phyloP scores from a whole-genome alignment of 768 basidiomycete genomes.

The Russula lepida region DNA sequence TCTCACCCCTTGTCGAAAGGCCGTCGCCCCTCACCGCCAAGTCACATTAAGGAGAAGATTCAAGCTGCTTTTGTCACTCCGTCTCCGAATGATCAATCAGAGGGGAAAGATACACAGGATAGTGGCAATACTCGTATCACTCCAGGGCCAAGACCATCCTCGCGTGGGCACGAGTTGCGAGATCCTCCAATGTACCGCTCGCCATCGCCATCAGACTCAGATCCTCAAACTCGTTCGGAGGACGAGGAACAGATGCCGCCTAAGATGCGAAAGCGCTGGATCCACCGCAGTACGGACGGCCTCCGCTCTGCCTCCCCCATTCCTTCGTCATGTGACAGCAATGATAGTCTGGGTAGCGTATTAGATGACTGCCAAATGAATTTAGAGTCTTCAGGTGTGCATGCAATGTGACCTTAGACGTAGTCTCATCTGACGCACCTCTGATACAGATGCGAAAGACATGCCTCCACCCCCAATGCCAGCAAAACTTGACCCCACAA shows the following conservation, averaged over 20 bases:
- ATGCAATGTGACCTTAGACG: not conserved
- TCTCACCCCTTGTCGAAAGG: not conserved
- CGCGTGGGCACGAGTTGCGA: not conserved
- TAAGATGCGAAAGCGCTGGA: slow-evolving; percentile 23
- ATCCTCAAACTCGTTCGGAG: slow-evolving; percentile 4
- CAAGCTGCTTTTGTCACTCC: slow-evolving; percentile 11
- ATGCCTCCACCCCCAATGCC: slow-evolving; percentile 50
- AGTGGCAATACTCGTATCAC: not conserved
- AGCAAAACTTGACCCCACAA: slow-evolving; percentile 35
- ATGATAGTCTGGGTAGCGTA: slow-evolving; percentile 21
- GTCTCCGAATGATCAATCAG: slow-evolving; percentile 23
- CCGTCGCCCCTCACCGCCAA: not conserved
- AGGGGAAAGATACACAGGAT: slow-evolving; percentile 23
- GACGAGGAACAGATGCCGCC: slow-evolving; percentile 20
- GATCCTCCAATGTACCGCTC: slow-evolving; percentile 16
- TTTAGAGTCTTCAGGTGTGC: slow-evolving; percentile 22
- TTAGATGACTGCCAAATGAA: slow-evolving; percentile 19
- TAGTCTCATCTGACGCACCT: not conserved
- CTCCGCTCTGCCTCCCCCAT: slow-evolving; percentile 15
- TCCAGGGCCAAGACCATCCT: not conserved
- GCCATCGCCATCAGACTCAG: slow-evolving; percentile 17
- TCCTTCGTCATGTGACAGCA: slow-evolving; percentile 17
- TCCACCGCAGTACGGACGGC: slow-evolving; percentile 20
- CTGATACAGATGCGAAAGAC: slow-evolving; percentile 28
- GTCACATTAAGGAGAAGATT: not conserved